These are phyloP conservation scores for Trypanosoma platydactyli DNA, from an alignment of 208 protist genomes.

Conservation along the genomic window DNA sequence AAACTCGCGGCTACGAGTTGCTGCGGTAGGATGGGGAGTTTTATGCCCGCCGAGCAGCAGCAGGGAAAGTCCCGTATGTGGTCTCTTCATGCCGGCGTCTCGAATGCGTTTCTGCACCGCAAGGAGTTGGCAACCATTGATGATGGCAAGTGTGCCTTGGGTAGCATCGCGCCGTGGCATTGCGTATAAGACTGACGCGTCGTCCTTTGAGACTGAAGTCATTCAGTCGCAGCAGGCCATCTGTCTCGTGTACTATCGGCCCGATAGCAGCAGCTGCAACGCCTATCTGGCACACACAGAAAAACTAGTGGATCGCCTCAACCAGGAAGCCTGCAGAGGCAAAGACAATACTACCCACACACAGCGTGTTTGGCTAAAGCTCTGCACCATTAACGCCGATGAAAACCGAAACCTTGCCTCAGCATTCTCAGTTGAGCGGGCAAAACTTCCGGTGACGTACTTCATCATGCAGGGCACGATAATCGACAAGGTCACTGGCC, in stretches of 20 bases:
- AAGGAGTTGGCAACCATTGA: not conserved
- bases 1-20: too few species aligned
- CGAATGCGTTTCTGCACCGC: too few species aligned
- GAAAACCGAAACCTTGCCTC: constrained; percentile 86
- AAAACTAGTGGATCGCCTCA: constrained; percentile 71
- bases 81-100: too few species aligned
- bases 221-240: constrained; percentile 89
- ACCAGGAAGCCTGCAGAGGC: constrained; percentile 37
- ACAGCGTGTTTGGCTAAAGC: constrained; percentile 63
- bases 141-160: not conserved
- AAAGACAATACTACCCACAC: not conserved
- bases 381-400: constrained; percentile 86
- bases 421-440: constrained; percentile 83
- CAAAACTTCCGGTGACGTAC: constrained; percentile 83
- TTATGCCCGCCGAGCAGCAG: too few species aligned
- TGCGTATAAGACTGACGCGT: constrained; percentile 52
- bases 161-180: constrained; percentile 10
- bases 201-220: constrained; percentile 80
- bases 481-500: constrained; percentile 74
- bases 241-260: constrained; percentile 80
- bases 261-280: constrained; percentile 58
- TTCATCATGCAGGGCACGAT: constrained; percentile 91
- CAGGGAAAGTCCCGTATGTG: too few species aligned
- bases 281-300: constrained; percentile 63
- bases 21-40: too few species aligned